Evolutionary conservation across 257 asterid genomes (phyloP), one percentile per base, ranked within the genome.

Genomic region (Perilla frutescens): DNA sequence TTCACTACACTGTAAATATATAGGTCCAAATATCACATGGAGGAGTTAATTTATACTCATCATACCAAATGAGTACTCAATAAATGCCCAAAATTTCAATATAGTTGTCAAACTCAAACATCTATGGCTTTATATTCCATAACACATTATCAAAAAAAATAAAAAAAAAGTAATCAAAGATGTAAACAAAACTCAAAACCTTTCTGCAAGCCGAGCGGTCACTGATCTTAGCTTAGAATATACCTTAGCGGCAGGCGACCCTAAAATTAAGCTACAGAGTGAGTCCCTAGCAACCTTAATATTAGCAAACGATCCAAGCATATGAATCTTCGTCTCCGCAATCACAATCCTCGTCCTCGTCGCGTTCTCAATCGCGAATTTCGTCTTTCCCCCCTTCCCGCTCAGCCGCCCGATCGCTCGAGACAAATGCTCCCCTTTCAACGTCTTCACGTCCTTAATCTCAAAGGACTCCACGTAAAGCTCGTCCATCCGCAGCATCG

Each of bases 191-290:
- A 12, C 7, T 89, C 84, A 93, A 80, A 90, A 87, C 88, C 93
- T 85, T 75, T 93, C 98, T 0, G 93, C 93, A 71, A 90, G 81
- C 3, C 97, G 87, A 8, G 96, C 93, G 45, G 84, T 81, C 15
- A 93, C 96, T 0, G 97, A 85, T 73, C 98, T 88, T 45, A 90
- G 87, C 81, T 93, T 90, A 0, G 98, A 93, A 56, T 90, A 93
- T 32, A 93, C 98, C 77, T 93, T 93, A 34, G 89, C 96, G 34
- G 97, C 97, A 14, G 98, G 98, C 0, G 98, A 93, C 1, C 97
- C 98, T 90, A 90, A 37, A 12, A 90, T 93, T 44, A 93, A 87
- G 83, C 96, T 89, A 64, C 97, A 93, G 7, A 93, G 87, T 2
- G 98, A 89, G 78, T 89, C 96, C 79, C 97, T 89, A 0, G 98